Evolutionary conservation across 306 rosid genomes (phyloP).

Genomic region (Cotoneaster glaucophyllus): DNA sequence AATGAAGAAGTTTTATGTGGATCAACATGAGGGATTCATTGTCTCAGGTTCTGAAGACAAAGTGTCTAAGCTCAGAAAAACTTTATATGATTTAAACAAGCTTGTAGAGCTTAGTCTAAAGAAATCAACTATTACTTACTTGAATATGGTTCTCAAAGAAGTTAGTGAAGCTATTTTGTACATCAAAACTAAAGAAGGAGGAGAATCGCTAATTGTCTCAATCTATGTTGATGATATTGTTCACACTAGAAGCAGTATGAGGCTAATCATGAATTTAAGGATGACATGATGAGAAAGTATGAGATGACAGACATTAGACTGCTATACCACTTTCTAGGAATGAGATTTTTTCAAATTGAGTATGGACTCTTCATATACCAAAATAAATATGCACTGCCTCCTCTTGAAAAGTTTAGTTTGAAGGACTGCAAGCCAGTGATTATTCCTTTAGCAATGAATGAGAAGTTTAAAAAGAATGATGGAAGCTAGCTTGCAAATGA

Average conservation of each 20-base stretch:
- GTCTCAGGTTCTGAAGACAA: background rate
- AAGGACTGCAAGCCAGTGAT: background rate
- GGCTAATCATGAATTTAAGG: background rate
- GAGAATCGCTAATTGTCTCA: background rate
- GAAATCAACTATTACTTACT: too few relatives aligned
- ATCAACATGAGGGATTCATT: background rate
- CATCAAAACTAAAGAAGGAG: background rate
- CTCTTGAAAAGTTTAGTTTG: background rate
- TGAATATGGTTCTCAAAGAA: background rate
- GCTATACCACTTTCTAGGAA: background rate
- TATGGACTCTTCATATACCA: background rate
- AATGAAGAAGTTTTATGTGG: background rate
- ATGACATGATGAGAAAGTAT: too few relatives aligned
- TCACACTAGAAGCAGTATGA: too few relatives aligned
- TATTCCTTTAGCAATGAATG: background rate
- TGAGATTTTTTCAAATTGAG: background rate
- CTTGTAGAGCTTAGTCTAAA: background rate
- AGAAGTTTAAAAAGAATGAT: background rate
- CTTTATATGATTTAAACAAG: too few relatives aligned
- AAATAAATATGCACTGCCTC: background rate
- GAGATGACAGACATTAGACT: background rate
- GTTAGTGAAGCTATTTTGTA: background rate
- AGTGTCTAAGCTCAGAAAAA: background rate
- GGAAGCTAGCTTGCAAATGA: background rate
- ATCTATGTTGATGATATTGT: background rate